Percentiles rank a stretch among this genome's conserved stretches.
phyloP scores from a whole-genome alignment of 2,329 filamentous ascomycete species.

The Aspergillus glaucus region DNA sequence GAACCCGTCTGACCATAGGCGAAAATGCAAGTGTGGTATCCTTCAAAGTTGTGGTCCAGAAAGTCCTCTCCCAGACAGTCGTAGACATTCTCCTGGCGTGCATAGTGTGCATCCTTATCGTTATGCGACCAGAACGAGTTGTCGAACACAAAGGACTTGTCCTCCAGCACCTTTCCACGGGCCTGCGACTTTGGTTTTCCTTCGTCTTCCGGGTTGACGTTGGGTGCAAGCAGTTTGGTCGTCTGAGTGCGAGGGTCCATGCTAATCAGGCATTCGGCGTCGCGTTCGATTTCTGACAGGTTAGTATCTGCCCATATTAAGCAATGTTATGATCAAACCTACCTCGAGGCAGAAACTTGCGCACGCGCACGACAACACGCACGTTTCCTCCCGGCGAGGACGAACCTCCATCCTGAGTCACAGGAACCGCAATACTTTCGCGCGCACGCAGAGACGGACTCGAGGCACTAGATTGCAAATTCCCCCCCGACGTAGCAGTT shows the following conservation, averaged over 20 bases:
- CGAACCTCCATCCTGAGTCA: slow-evolving; percentile 21
- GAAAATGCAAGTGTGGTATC: slow-evolving; percentile 98
- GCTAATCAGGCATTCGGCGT: slow-evolving; percentile 75
- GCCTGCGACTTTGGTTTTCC: slow-evolving; percentile 56
- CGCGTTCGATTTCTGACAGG: slow-evolving; percentile 66
- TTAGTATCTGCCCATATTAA: not conserved
- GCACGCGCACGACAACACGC: slow-evolving; percentile 72
- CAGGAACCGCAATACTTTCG: slow-evolving; percentile 57
- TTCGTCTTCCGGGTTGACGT: slow-evolving; percentile 43
- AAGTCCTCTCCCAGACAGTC: slow-evolving; percentile 92
- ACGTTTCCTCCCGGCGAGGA: slow-evolving; percentile 67
- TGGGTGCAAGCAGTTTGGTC: slow-evolving; percentile 72
- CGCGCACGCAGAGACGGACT: slow-evolving; percentile 71
- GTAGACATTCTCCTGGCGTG: slow-evolving; percentile 88
- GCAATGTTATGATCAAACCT: slow-evolving; percentile 15
- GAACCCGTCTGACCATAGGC: slow-evolving; percentile 97
- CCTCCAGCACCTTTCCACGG: slow-evolving; percentile 66
- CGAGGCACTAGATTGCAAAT: slow-evolving; percentile 59
- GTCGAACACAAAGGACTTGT: slow-evolving; percentile 92
- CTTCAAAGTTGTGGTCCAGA: slow-evolving; percentile 97
- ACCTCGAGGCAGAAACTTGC: slow-evolving; percentile 75
- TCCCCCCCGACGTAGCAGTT: slow-evolving; percentile 30
- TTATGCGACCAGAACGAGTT: slow-evolving; percentile 98
- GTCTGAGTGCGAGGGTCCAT: slow-evolving; percentile 86
- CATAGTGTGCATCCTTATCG: slow-evolving; percentile 73